phyloP scores from a whole-genome alignment of 768 basidiomycete genomes.

The Gloeopeniophorella convolvens region DNA sequence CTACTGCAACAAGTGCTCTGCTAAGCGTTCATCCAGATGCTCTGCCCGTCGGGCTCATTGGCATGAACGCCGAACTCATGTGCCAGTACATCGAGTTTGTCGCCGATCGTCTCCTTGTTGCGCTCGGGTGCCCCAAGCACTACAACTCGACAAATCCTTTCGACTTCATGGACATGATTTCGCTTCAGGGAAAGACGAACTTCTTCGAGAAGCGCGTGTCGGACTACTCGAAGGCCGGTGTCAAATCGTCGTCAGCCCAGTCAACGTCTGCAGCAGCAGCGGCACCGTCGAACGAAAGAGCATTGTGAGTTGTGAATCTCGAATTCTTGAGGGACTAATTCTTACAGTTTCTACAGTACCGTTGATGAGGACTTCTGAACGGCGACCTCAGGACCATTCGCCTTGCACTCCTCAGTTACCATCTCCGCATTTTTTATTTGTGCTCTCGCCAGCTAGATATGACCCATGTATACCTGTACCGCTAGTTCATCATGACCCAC shows the following conservation, averaged over 20 bases:
- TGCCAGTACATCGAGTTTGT: conserved; percentile 88
- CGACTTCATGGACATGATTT: conserved; percentile 95
- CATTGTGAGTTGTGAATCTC: conserved; percentile 33
- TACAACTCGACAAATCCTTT: conserved; percentile 79
- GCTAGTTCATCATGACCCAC: conserved; percentile 12
- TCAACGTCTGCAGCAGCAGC: conserved; percentile 2
- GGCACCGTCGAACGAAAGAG: conserved; percentile 20
- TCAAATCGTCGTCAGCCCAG: conserved; percentile 26
- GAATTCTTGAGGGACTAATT: neutral
- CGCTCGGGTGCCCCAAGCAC: conserved; percentile 75
- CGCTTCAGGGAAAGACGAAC: conserved; percentile 93
- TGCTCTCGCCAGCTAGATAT: conserved; percentile 1
- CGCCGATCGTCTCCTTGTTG: conserved; percentile 79
- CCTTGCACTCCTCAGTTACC: neutral
- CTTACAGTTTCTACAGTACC: conserved; percentile 9
- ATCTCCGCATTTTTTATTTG: neutral
- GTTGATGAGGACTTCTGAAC: conserved; percentile 15
- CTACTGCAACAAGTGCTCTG: neutral
- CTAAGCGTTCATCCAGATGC: conserved; percentile 48
- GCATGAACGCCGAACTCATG: conserved; percentile 91
- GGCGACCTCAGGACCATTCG: neutral
- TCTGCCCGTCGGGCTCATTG: conserved; percentile 78
- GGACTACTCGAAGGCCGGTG: conserved; percentile 66
- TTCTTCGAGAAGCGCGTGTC: conserved; percentile 96
- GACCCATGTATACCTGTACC: conserved; percentile 11